Evolutionary conservation across 768 basidiomycete species (phyloP).

Genomic region (Solioccasus polychromus): DNA sequence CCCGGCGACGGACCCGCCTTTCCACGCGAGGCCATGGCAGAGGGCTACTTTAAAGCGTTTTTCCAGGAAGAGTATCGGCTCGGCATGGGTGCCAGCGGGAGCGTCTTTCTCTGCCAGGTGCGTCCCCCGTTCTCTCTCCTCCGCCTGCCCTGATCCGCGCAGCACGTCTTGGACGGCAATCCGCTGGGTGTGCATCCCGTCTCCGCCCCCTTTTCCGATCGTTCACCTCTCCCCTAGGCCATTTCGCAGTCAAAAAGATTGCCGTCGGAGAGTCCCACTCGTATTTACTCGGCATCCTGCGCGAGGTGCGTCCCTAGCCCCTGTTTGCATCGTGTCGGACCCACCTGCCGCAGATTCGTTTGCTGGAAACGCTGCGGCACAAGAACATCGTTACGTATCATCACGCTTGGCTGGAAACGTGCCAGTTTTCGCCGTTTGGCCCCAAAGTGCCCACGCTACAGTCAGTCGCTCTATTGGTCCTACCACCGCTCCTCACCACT

Average conservation of each 20-base stretch:
- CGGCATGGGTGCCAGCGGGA: conserved; percentile 95
- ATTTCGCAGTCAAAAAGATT: conserved; percentile 96
- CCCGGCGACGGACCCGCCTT: conserved; percentile 39
- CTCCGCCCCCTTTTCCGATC: conserved; percentile 3
- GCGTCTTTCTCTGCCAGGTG: conserved; percentile 86
- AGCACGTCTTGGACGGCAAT: conserved; percentile 89
- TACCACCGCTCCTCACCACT: background rate
- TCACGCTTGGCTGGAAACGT: conserved; percentile 89
- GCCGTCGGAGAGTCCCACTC: conserved; percentile 89
- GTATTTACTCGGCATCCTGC: conserved; percentile 78
- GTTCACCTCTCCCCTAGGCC: conserved; percentile 51
- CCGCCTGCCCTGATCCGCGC: conserved; percentile 2
- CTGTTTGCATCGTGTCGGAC: background rate
- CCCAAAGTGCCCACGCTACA: conserved; percentile 86
- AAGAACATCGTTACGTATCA: conserved; percentile 95
- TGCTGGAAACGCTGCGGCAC: conserved; percentile 84
- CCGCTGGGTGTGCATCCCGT: conserved; percentile 57
- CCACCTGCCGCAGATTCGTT: conserved; percentile 53
- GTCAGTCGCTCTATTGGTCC: conserved; percentile 35
- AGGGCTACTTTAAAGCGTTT: conserved; percentile 91
- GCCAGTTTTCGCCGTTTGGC: conserved; percentile 85
- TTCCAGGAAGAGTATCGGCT: conserved; percentile 87
- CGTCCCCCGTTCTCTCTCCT: conserved; percentile 9
- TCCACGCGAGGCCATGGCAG: conserved; percentile 73
- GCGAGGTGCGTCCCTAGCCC: conserved; percentile 67